A percentile compares a stretch with the other conserved stretches of the same genome.
These are phyloP conservation scores for Wickerhamiella alocasiicola DNA, from an alignment of 805 yeast genomes.

Conservation along the genomic window DNA sequence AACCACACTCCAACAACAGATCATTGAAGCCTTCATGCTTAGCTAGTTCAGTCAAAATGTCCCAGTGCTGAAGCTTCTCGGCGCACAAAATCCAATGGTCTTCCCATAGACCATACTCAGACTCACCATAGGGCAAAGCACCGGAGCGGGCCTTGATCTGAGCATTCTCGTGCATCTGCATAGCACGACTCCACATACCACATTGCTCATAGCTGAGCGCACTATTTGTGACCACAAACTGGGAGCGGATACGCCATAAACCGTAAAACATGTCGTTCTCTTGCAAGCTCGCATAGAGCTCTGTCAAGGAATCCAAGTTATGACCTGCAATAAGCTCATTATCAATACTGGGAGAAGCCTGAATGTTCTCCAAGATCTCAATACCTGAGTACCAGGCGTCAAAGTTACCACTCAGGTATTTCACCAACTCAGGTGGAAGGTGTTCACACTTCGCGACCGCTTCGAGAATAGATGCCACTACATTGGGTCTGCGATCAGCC, in stretches of 20 bases:
- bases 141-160: conserved; percentile 95
- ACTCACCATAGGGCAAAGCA: conserved; percentile 85
- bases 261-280: conserved; percentile 98
- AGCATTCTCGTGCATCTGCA: conserved; percentile 87
- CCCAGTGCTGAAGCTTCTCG: conserved; percentile 97
- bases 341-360: conserved; percentile 45
- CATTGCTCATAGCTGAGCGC: conserved; percentile 91
- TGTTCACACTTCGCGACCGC: conserved; percentile 65
- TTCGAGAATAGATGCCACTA: conserved; percentile 68
- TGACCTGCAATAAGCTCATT: conserved; percentile 69
- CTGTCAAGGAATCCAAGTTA: conserved; percentile 80
- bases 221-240: conserved; percentile 81
- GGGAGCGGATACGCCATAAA: conserved; percentile 92
- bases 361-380: conserved; percentile 64
- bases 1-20: conserved; percentile 90
- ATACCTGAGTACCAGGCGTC: conserved; percentile 88
- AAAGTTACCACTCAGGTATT: conserved; percentile 74
- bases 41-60: conserved; percentile 86
- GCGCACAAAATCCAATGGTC: conserved; percentile 98
- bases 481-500: conserved; percentile 74
- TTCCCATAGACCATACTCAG: conserved; percentile 95
- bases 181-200: conserved; percentile 90
- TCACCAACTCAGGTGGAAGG: conserved; percentile 86
- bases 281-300: conserved; percentile 73
- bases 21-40: conserved; percentile 98